Evolutionary conservation across 306 rosid genomes (phyloP).

Genomic region (Cucurbita maxima): DNA sequence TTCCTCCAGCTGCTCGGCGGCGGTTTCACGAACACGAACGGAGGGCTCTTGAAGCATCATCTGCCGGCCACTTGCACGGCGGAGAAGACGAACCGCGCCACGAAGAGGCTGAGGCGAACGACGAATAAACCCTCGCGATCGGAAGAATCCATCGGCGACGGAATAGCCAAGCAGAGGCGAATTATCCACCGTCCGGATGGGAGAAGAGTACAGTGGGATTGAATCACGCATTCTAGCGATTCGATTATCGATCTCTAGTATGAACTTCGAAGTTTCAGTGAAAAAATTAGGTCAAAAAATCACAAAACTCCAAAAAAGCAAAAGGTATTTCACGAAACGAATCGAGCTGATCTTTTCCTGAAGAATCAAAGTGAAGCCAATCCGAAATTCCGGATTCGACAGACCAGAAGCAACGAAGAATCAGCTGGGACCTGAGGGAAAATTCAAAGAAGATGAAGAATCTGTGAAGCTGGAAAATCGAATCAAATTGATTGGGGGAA

Average conservation of each 20-base stretch:
- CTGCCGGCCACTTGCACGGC: constrained; percentile 50
- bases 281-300: background rate
- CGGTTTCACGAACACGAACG: constrained; percentile 58
- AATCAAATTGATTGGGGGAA: background rate
- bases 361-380: background rate
- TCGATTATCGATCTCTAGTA: background rate
- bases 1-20: constrained; percentile 76
- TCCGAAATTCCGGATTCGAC: background rate
- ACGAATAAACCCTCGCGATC: constrained; percentile 34
- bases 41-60: constrained; percentile 71
- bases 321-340: background rate
- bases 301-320: background rate
- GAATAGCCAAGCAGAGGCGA: constrained; percentile 42
- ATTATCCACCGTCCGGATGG: constrained; percentile 27
- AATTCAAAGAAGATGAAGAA: background rate
- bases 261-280: background rate
- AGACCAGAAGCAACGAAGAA: background rate
- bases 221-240: constrained; percentile 25
- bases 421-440: background rate
- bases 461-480: background rate
- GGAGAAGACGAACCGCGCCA: constrained; percentile 37
- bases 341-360: background rate
- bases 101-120: constrained; percentile 33
- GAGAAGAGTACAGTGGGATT: constrained; percentile 13
- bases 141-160: constrained; percentile 23